Conservation (phyloP, 371 early-diverging fungal species). For the Mucor lusitanicus region DNA sequence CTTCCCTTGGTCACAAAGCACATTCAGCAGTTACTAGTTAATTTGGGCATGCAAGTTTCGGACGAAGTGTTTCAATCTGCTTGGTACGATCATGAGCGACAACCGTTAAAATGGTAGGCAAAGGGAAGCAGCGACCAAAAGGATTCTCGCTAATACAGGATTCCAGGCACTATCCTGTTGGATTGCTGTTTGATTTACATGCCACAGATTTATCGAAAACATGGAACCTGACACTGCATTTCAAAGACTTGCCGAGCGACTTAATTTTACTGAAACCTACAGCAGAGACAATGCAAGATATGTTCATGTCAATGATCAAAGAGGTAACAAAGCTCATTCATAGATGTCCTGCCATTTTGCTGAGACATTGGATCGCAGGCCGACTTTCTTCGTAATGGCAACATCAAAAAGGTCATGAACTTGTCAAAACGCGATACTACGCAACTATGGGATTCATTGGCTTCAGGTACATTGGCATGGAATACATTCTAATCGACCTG, state of each 20-base stretch:
- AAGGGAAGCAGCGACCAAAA: not conserved
- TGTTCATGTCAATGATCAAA: conserved; percentile 81
- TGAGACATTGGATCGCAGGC: conserved; percentile 43
- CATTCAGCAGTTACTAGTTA: conserved; percentile 49
- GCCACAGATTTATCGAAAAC: conserved; percentile 41
- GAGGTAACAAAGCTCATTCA: conserved; percentile 45
- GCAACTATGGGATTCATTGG: conserved; percentile 67
- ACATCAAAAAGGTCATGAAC: conserved; percentile 74
- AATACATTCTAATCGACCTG: not conserved
- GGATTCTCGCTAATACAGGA: too few relatives aligned
- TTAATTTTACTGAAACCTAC: conserved; percentile 57
- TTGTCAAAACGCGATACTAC: conserved; percentile 73
- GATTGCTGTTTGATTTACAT: conserved; percentile 67
- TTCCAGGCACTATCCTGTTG: conserved; percentile 82
- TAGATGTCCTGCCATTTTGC: not conserved
- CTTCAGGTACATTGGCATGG: conserved; percentile 42
- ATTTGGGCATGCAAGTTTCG: conserved; percentile 39
- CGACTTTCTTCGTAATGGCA: conserved; percentile 72
- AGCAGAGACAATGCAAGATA: conserved; percentile 60
- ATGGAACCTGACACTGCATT: conserved; percentile 68
- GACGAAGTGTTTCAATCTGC: conserved; percentile 38
- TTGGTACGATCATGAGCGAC: conserved; percentile 67
- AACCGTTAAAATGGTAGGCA: conserved; percentile 73
- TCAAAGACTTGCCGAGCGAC: conserved; percentile 61
- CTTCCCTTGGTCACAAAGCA: conserved; percentile 59